Evolutionary conservation across 345 rosid genomes (phyloP), one percentile per base, ranked within the genome.

Genomic region (Eucalyptus curtisii): DNA sequence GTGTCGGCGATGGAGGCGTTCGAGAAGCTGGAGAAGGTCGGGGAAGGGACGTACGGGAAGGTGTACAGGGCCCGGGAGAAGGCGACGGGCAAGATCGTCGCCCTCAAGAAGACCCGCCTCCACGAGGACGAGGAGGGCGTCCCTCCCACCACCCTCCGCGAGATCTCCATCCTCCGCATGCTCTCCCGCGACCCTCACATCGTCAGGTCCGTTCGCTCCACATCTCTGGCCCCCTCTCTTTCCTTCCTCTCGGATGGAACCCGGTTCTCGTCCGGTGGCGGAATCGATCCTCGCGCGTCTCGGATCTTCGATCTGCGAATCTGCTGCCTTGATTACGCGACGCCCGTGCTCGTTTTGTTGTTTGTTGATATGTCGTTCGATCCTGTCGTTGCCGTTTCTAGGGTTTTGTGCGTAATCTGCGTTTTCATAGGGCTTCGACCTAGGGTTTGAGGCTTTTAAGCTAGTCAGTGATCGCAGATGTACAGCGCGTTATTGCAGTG

Each of bases 61-160:
- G 99, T 98, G 3, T 98, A 98, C 94, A 92, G 99, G 93, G 99
- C 99, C 49, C 94, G 95, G 88, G 99, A 98, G 95, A 95, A 94
- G 91, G 96, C 99, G 31, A 98, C 99, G 0, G 98, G 99, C 10
- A 95, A 92, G 86, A 96, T 96, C 91, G 99, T 98, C 9, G 99
- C 99, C 30, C 95, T 98, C 7, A 98, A 98, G 95, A 98, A 98
- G 94, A 98, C 99, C 12, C 99, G 99, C 89, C 99, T 98, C 89
- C 97, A 94, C 59, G 99, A 96, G 87, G 99, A 98, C 90, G 98
- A 98, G 33, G 99, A 98, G 93, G 99, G 99, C 40, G 99, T 97
- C 88, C 99, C 99, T 82, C 96, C 99, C 82, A 98, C 99, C 47
- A 98, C 99, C 57, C 99, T 97, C 86, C 99, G 99, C 17, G 99